Evolutionary conservation across 495 filamentous ascomycete genomes (phyloP), one percentile per base, ranked within the genome.

Genomic region (Melanomma pulvis-pyrius): DNA sequence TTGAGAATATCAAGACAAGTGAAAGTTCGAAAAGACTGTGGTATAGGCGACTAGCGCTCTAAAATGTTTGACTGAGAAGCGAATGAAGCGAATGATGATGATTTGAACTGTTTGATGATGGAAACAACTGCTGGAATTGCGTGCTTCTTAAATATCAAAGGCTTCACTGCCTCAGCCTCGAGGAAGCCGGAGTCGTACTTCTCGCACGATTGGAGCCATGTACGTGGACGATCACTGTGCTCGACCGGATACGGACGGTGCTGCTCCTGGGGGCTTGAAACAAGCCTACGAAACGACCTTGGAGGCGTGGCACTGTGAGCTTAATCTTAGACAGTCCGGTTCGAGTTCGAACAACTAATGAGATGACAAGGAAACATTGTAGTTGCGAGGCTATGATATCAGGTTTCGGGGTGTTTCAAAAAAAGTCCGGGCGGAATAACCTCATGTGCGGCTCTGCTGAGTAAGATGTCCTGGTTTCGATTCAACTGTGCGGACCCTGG

Each of bases 81-180:
- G 30, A 34, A 34, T 34, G 30, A 12, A 12, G 12, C 30, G 4
- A 48, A 6, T 4, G 17, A 24, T 4, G 44, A 4, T 4, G 15
- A 48, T 6, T 48, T 48, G 44, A 48, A 48, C 17, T n/a, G 44
- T 24, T 48, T 48, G 44, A 48, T 48, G 44, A 48, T 48, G 44
- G 21, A n/a, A 48, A 48, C 17, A 48, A 24, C 17, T 48, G 44
- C 44, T 48, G 21, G 44, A 48, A 48, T 48, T 48, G 44, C 44
- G 44, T 48, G 44, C 44, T 48, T 12, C 17, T 48, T 48, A 48
- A n/a, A 48, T 48, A 5, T 6, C 15, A 4, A 24, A 48, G 17
- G 44, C 44, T 24, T 48, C 21, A 48, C 44, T n/a, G 44, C 15
- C 44, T 48, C 44, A 48, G 17, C 44, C 44, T 48, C 3, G 44